phyloP scores from a whole-genome alignment of 805 yeast genomes.

The Yarrowia divulgata region DNA sequence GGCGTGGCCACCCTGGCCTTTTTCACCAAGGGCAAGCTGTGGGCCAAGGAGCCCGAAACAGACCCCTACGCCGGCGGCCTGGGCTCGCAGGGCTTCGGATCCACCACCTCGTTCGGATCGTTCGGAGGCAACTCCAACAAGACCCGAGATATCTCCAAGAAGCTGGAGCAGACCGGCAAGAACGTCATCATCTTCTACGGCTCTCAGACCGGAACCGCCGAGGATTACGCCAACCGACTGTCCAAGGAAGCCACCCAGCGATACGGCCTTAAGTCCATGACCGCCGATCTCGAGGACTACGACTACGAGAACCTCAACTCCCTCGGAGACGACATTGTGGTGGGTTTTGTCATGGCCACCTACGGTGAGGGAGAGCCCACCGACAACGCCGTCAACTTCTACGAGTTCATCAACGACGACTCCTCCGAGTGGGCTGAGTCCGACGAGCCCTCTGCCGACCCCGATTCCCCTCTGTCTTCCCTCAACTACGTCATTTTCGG shows the following conservation, averaged over 20 bases:
- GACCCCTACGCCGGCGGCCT: constrained; percentile 44
- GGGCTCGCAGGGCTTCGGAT: constrained; percentile 42
- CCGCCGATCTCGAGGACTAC: constrained; percentile 86
- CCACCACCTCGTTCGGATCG: constrained; percentile 42
- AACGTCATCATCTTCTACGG: constrained; percentile 85
- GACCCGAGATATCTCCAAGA: constrained; percentile 48
- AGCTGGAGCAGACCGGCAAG: constrained; percentile 65
- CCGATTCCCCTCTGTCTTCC: constrained; percentile 55
- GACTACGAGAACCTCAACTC: constrained; percentile 80
- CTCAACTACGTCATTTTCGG: constrained; percentile 83
- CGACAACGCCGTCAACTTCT: constrained; percentile 86
- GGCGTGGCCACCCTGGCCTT: constrained; percentile 71
- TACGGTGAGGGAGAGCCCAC: constrained; percentile 99
- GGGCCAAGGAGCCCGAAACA: constrained; percentile 51
- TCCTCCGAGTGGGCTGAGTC: constrained; percentile 59
- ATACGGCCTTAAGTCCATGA: constrained; percentile 82
- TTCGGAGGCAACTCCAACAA: constrained; percentile 42
- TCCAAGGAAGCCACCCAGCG: constrained; percentile 85
- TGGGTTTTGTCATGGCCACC: constrained; percentile 84
- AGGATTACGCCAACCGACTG: constrained; percentile 90
- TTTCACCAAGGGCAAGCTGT: constrained; percentile 66
- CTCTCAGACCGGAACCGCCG: constrained; percentile 98
- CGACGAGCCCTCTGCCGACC: constrained; percentile 45
- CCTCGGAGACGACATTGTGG: constrained; percentile 64
- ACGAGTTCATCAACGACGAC: constrained; percentile 64